Percentiles rank a stretch among this genome's conserved stretches.
Conservation (phyloP, 1,139 yeast species). For the Blastobotrys arbuscula region DNA sequence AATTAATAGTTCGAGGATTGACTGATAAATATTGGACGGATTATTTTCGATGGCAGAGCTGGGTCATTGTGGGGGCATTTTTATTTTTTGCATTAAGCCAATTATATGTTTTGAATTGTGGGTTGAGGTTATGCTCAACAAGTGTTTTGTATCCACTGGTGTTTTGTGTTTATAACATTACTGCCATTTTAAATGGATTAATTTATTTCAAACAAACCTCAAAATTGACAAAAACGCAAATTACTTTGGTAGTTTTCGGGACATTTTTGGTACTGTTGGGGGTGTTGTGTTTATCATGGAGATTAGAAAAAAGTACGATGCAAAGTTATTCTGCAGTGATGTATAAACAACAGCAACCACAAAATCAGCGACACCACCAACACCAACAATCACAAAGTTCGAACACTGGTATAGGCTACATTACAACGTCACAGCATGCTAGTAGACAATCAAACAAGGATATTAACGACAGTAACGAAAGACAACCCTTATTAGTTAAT, state of each 20-base stretch:
- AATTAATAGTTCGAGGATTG: conserved; percentile 43
- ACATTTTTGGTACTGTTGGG: conserved; percentile 46
- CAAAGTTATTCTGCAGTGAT: conserved; percentile 7
- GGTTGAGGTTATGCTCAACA: conserved; percentile 66
- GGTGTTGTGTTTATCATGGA: conserved; percentile 49
- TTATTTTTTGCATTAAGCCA: conserved; percentile 68
- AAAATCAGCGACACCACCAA: neutral
- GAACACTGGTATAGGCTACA: neutral
- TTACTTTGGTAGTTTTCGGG: conserved; percentile 47
- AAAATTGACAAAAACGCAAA: conserved; percentile 37
- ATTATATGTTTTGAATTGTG: conserved; percentile 67
- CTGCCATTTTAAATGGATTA: conserved; percentile 68
- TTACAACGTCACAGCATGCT: neutral
- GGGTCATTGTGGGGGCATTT: conserved; percentile 54
- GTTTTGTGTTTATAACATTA: conserved; percentile 74
- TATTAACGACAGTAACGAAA: neutral
- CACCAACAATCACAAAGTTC: neutral
- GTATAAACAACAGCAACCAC: conserved; percentile 1
- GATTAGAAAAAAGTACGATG: conserved; percentile 22
- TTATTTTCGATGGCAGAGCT: conserved; percentile 35
- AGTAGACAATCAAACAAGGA: conserved; percentile 1
- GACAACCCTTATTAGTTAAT: conserved; percentile 15
- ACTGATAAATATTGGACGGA: conserved; percentile 31
- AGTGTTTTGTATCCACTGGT: conserved; percentile 79
- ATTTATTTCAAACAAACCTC: conserved; percentile 53